phyloP scores from a whole-genome alignment of 768 basidiomycete genomes.

The Calocybe indica region DNA sequence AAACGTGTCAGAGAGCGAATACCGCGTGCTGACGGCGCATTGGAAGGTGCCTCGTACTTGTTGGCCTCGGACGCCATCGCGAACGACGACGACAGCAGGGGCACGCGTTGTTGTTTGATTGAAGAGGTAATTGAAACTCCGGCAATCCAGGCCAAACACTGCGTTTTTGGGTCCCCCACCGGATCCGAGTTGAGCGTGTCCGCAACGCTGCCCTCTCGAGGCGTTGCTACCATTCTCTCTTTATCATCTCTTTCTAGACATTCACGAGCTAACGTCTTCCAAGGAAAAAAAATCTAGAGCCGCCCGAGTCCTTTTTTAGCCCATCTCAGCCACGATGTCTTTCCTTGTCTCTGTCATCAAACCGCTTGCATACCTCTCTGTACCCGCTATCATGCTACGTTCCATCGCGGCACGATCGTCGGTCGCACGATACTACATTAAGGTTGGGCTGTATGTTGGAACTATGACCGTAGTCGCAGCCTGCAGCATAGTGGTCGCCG shows the following conservation, averaged over 20 bases:
- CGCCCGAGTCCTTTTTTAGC: no score
- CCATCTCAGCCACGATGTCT: constrained; percentile 42
- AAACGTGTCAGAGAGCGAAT: constrained; percentile 11
- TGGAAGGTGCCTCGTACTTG: constrained; percentile 2
- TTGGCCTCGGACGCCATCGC: constrained; percentile 1
- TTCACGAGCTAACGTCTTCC: no score
- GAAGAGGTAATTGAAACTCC: constrained; percentile 13
- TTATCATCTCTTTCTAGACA: no score
- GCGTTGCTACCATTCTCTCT: no score
- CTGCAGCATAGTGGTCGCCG: constrained; percentile 63
- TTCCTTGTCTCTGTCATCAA: constrained; percentile 54
- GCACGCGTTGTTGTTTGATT: neutral
- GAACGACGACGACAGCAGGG: no score
- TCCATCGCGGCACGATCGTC: constrained; percentile 52
- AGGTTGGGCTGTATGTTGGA: constrained; percentile 65
- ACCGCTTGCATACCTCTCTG: constrained; percentile 71
- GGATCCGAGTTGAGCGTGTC: constrained; percentile 9
- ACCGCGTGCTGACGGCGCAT: constrained; percentile 19
- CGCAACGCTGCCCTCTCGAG: constrained; percentile 8
- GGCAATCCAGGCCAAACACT: neutral
- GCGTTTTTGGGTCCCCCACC: neutral
- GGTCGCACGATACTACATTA: constrained; percentile 64
- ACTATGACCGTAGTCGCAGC: constrained; percentile 66
- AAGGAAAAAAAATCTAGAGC: no score
- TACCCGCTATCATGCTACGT: constrained; percentile 63